phyloP scores from a whole-genome alignment of 1,139 yeast genomes.

The Debaryomyces singareniensis region DNA sequence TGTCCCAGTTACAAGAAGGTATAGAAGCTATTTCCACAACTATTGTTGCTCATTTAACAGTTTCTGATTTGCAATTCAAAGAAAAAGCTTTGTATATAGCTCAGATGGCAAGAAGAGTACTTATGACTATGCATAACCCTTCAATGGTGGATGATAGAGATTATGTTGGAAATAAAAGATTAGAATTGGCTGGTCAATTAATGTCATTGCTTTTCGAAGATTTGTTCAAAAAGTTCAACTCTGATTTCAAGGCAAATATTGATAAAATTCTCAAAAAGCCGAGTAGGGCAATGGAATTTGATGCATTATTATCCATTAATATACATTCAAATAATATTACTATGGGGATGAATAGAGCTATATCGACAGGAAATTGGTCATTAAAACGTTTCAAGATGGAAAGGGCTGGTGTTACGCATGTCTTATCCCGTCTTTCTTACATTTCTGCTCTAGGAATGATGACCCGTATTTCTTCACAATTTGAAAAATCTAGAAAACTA shows the following conservation, averaged over 20 bases:
- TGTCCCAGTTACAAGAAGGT: constrained; percentile 85
- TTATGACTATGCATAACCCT: constrained; percentile 93
- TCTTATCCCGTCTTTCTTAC: constrained; percentile 80
- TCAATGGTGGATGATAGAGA: constrained; percentile 96
- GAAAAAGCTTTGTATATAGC: constrained; percentile 94
- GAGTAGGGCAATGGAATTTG: constrained; percentile 90
- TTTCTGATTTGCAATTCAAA: constrained; percentile 77
- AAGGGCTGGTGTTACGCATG: constrained; percentile 98
- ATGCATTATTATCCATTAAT: constrained; percentile 81
- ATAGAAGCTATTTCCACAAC: constrained; percentile 96
- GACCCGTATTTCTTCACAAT: constrained; percentile 98
- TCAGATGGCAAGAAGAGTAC: constrained; percentile 91
- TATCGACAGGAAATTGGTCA: constrained; percentile 98
- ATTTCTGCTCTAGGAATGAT: constrained; percentile 98
- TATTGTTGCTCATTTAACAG: constrained; percentile 90
- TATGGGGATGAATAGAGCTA: constrained; percentile 91
- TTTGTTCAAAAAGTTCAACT: constrained; percentile 90
- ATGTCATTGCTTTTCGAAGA: constrained; percentile 94
- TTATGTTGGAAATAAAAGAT: constrained; percentile 95
- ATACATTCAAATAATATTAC: constrained; percentile 91
- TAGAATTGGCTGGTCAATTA: constrained; percentile 95
- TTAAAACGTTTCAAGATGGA: constrained; percentile 99
- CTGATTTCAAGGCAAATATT: constrained; percentile 88
- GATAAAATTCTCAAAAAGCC: constrained; percentile 93
- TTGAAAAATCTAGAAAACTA: constrained; percentile 94